A percentile compares a stretch with the other conserved stretches of the same genome.
These are phyloP conservation scores for Berberis vulgaris DNA, from an alignment of 164 flowering plant species.

Conservation along the genomic window DNA sequence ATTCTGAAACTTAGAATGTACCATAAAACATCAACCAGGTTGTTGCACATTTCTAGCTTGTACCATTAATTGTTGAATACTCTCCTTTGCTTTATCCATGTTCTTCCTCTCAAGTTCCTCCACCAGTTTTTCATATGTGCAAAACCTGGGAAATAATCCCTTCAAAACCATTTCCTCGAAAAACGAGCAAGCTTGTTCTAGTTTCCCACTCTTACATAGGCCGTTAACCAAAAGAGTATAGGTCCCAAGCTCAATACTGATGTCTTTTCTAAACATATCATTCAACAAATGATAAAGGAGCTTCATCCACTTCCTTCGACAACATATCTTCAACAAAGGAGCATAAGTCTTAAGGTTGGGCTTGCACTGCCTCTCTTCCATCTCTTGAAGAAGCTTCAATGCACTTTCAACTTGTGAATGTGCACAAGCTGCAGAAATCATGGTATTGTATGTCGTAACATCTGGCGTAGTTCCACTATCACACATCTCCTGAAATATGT, in stretches of 20 bases:
- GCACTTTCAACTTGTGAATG: conserved; percentile 49
- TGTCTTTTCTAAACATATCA: conserved; percentile 49
- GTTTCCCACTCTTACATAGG: conserved; percentile 37
- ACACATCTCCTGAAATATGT: conserved; percentile 44
- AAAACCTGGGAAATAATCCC: conserved; percentile 35
- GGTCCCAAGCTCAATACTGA: conserved; percentile 43
- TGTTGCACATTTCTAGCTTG: conserved; percentile 16
- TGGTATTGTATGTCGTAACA: conserved; percentile 40
- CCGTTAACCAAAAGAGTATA: conserved; percentile 44
- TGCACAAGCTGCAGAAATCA: conserved; percentile 42
- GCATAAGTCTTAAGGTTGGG: conserved; percentile 47
- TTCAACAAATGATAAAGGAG: conserved; percentile 37
- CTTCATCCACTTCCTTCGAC: conserved; percentile 51
- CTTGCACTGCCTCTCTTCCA: conserved; percentile 45
- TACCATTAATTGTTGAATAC: conserved; percentile 34
- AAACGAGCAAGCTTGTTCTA: conserved; percentile 43
- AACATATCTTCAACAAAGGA: conserved; percentile 52
- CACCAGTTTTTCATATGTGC: conserved; percentile 26
- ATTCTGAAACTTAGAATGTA: too few species aligned
- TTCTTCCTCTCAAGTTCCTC: conserved; percentile 33
- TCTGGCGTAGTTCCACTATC: conserved; percentile 37
- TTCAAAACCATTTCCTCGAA: conserved; percentile 49
- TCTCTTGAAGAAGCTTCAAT: conserved; percentile 33
- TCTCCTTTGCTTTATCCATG: conserved; percentile 31
- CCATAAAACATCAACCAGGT: neutral